Conservation (phyloP, 495 filamentous ascomycete genomes). For the Neurospora intermedia region DNA sequence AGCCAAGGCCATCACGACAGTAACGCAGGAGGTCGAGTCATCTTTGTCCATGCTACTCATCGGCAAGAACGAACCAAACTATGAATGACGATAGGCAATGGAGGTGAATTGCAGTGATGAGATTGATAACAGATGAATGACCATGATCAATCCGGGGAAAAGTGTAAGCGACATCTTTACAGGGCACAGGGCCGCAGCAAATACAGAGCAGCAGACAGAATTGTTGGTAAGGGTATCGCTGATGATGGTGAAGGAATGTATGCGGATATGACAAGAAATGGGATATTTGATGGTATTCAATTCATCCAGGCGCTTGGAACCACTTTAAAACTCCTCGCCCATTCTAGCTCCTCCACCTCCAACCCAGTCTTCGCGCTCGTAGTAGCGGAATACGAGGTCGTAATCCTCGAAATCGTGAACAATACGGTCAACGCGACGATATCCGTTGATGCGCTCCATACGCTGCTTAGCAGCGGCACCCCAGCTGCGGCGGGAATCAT, state of each 20-base stretch:
- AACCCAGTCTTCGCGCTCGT: conserved; percentile 86
- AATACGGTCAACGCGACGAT: conserved; percentile 84
- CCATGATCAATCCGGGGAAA: background rate
- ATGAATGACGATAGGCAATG: background rate
- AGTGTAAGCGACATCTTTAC: background rate
- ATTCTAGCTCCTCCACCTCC: conserved; percentile 60
- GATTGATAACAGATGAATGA: background rate
- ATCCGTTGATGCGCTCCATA: conserved; percentile 79
- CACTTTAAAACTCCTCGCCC: conserved; percentile 29
- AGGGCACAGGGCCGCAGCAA: background rate
- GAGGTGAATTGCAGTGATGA: background rate
- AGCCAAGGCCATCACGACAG: background rate
- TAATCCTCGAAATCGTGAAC: conserved; percentile 98
- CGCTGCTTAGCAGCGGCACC: conserved; percentile 42
- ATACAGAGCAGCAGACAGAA: background rate
- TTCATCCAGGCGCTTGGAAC: background rate
- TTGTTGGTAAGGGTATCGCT: background rate
- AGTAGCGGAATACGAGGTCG: conserved; percentile 93
- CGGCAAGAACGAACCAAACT: background rate
- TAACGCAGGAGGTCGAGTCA: background rate
- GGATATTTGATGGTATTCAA: background rate
- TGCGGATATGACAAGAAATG: background rate
- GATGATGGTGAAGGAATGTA: background rate
- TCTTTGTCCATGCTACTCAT: background rate
- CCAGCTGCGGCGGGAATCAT: conserved; percentile 29